These are phyloP conservation scores for Juglanconis juglandina DNA, from an alignment of 2,329 filamentous ascomycete genomes.

Conservation along the genomic window DNA sequence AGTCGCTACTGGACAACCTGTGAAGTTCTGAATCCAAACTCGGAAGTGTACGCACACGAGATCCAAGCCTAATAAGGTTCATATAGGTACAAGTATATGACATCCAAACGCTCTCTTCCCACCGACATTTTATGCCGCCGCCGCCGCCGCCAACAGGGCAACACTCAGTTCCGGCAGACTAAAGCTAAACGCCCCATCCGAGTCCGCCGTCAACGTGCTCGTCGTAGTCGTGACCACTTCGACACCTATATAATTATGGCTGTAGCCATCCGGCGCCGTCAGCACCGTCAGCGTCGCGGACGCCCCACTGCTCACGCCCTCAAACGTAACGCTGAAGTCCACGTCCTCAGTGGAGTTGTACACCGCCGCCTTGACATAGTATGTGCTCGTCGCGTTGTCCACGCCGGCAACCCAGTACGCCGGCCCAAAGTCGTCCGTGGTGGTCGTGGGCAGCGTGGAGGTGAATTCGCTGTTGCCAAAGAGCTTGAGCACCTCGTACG, in stretches of 20 bases:
- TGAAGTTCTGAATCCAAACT: too few relatives aligned
- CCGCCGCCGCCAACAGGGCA: constrained; percentile 48
- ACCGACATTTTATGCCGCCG: constrained; percentile 2
- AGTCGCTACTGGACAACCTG: too few relatives aligned
- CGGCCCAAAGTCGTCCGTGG: constrained; percentile 20
- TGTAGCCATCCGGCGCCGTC: constrained; percentile 42
- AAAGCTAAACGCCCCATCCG: constrained; percentile 49
- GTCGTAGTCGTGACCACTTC: constrained; percentile 47
- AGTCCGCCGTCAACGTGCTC: constrained; percentile 36
- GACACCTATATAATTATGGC: constrained; percentile 40
- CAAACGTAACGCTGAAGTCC: constrained; percentile 43
- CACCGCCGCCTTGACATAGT: constrained; percentile 16
- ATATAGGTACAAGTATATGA: too few relatives aligned
- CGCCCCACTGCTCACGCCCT: constrained; percentile 37
- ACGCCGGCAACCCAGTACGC: constrained; percentile 21
- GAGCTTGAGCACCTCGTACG: constrained; percentile 16
- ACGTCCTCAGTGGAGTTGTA: constrained; percentile 46
- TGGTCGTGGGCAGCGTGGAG: constrained; percentile 18
- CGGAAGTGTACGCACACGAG: too few relatives aligned
- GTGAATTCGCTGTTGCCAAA: constrained; percentile 12
- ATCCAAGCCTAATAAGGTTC: too few relatives aligned
- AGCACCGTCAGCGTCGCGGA: constrained; percentile 43
- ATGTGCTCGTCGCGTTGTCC: constrained; percentile 14
- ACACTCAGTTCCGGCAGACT: constrained; percentile 52
- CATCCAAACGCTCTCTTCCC: background rate